phyloP scores from a whole-genome alignment of 495 filamentous ascomycete species.

The Letharia columbiana region DNA sequence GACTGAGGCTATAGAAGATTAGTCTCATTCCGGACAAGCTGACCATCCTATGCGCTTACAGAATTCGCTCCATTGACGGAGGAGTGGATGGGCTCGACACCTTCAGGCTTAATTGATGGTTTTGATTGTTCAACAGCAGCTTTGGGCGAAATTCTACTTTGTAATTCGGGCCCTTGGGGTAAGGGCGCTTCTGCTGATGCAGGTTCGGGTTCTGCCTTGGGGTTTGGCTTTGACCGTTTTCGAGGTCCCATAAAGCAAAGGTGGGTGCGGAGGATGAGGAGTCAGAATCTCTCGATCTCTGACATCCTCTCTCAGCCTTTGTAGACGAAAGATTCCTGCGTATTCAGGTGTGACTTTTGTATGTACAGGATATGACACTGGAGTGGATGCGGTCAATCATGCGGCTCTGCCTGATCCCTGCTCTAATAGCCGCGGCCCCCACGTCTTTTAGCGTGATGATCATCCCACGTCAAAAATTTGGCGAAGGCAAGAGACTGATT shows the following conservation, averaged over 20 bases:
- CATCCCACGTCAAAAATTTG: background rate
- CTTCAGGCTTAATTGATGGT: background rate
- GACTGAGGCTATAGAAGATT: slow-evolving; percentile 15
- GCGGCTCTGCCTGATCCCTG: too few species aligned
- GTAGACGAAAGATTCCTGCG: background rate
- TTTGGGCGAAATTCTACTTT: slow-evolving; percentile 26
- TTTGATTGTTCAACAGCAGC: background rate
- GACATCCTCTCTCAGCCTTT: background rate
- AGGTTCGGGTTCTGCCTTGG: slow-evolving; percentile 35
- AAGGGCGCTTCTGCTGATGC: slow-evolving; percentile 27
- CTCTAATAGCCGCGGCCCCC: too few species aligned
- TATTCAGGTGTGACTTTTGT: too few species aligned
- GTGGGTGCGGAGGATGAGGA: background rate
- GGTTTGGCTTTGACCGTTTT: slow-evolving; percentile 55
- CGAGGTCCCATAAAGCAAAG: slow-evolving; percentile 43
- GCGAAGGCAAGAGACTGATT: too few species aligned
- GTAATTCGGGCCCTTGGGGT: slow-evolving; percentile 31
- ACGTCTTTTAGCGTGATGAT: too few species aligned
- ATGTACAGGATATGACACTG: too few species aligned
- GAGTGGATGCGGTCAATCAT: too few species aligned
- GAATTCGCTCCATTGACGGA: background rate
- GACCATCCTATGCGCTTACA: slow-evolving; percentile 4
- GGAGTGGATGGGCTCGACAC: background rate
- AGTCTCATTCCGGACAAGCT: background rate
- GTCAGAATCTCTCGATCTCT: background rate